These are phyloP conservation scores for Smallanthus sonchifolius DNA, from an alignment of 129 eudicot species.

Conservation along the genomic window DNA sequence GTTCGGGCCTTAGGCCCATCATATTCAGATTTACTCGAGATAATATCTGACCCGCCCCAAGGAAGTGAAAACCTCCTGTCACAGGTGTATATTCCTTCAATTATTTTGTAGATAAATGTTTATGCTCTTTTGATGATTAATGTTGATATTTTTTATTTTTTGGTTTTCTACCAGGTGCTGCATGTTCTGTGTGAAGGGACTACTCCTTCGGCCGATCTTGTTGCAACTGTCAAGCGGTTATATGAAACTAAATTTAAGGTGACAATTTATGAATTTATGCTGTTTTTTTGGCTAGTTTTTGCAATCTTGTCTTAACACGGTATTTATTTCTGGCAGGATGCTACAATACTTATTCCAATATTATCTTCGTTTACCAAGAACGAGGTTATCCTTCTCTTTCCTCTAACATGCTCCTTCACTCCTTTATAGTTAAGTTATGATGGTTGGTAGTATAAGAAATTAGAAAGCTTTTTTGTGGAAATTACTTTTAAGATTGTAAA, in stretches of 20 bases:
- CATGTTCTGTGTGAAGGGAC: conserved; percentile 70
- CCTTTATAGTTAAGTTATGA: too few relatives aligned
- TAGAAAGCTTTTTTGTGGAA: neutral
- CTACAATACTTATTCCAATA: conserved; percentile 81
- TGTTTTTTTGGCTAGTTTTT: conserved; percentile 2
- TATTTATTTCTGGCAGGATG: conserved; percentile 63
- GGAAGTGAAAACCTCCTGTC: conserved; percentile 89
- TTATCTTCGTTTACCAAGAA: conserved; percentile 67
- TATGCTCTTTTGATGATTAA: neutral
- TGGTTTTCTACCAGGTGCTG: conserved; percentile 53
- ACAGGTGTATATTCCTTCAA: conserved; percentile 46
- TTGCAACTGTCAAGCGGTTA: conserved; percentile 69
- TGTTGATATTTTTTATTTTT: neutral
- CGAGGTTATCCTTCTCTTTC: conserved; percentile 47
- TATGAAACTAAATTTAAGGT: conserved; percentile 95
- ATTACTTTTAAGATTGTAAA: neutral
- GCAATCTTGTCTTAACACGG: neutral
- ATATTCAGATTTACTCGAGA: conserved; percentile 62
- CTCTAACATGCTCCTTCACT: neutral
- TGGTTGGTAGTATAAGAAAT: conserved; percentile 3
- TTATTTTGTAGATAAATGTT: neutral
- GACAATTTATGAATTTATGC: neutral
- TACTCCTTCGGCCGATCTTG: conserved; percentile 62
- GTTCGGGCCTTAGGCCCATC: conserved; percentile 83
- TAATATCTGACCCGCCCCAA: conserved; percentile 86